These are phyloP conservation scores for Thalassiosira hispida DNA, from an alignment of 352 stramenopile species.

Conservation along the genomic window DNA sequence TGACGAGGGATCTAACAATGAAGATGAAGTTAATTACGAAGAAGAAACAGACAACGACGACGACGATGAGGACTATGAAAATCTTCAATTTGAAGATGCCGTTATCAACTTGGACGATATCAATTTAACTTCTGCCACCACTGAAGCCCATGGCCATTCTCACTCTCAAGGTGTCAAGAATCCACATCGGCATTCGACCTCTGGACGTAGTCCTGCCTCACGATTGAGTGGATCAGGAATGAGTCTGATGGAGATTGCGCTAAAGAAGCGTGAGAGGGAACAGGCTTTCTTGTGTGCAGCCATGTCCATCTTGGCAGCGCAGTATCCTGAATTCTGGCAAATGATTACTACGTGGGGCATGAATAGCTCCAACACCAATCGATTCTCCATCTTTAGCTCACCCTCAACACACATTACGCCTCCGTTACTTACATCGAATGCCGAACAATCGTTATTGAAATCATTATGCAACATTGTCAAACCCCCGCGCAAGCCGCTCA, in stretches of 20 bases:
- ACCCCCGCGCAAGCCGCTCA: conserved; percentile 77
- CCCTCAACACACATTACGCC: too few relatives aligned
- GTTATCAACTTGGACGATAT: conserved; percentile 54
- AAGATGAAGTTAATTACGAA: conserved; percentile 40
- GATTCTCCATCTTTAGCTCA: too few relatives aligned
- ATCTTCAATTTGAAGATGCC: conserved; percentile 60
- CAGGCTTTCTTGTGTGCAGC: conserved; percentile 58
- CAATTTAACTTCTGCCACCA: conserved; percentile 30
- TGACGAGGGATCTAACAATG: conserved; percentile 32
- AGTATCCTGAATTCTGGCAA: conserved; percentile 36
- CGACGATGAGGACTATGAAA: conserved; percentile 43
- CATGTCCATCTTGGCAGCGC: conserved; percentile 67
- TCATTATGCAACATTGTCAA: conserved; percentile 74
- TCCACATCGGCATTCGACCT: conserved; percentile 19
- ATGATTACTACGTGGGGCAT: not conserved
- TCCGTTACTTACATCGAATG: too few relatives aligned
- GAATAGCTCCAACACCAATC: too few relatives aligned
- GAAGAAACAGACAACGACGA: conserved; percentile 48
- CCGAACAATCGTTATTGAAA: too few relatives aligned
- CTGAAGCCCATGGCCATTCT: conserved; percentile 20
- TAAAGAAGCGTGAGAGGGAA: conserved; percentile 48
- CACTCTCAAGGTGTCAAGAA: conserved; percentile 15
- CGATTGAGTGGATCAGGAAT: not conserved
- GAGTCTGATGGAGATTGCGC: conserved; percentile 1
- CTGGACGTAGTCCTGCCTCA: not conserved